A percentile compares a stretch with the other conserved stretches of the same genome.
These are phyloP conservation scores for Bombardia bombarda DNA, from an alignment of 495 filamentous ascomycete species.

Conservation along the genomic window DNA sequence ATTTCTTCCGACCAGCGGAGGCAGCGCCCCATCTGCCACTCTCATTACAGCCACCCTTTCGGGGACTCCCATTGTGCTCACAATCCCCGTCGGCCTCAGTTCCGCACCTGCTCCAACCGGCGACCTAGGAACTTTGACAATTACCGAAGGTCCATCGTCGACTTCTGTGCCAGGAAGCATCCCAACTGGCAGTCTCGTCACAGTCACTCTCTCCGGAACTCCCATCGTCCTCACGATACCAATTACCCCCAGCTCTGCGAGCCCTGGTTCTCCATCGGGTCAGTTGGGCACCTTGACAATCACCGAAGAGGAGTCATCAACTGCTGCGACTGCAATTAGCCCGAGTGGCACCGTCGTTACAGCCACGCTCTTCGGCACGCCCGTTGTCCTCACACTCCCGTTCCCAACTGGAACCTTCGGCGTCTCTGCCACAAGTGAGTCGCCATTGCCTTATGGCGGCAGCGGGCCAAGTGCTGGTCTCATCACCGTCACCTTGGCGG, in stretches of 20 bases:
- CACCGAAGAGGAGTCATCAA: no score
- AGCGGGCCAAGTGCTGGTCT: not conserved
- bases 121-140: conserved; percentile 1
- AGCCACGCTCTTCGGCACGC: no score
- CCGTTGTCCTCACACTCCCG: no score
- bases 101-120: not conserved
- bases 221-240: no score
- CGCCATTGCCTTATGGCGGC: no score
- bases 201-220: not conserved
- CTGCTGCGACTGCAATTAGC: no score
- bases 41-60: not conserved
- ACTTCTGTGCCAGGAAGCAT: not conserved
- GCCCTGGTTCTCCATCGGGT: no score
- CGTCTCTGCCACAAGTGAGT: no score
- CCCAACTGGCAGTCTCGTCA: not conserved
- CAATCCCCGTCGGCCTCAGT: not conserved
- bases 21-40: not conserved
- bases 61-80: conserved; percentile 5
- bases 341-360: no score
- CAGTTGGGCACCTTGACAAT: no score
- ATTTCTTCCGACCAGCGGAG: not conserved
- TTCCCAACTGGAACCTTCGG: no score
- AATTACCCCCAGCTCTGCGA: no score
- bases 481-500: conserved; percentile 1
- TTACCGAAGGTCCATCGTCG: conserved; percentile 2